Evolutionary conservation across 768 basidiomycete genomes (phyloP).

Genomic region (Auriculariales sp.): DNA sequence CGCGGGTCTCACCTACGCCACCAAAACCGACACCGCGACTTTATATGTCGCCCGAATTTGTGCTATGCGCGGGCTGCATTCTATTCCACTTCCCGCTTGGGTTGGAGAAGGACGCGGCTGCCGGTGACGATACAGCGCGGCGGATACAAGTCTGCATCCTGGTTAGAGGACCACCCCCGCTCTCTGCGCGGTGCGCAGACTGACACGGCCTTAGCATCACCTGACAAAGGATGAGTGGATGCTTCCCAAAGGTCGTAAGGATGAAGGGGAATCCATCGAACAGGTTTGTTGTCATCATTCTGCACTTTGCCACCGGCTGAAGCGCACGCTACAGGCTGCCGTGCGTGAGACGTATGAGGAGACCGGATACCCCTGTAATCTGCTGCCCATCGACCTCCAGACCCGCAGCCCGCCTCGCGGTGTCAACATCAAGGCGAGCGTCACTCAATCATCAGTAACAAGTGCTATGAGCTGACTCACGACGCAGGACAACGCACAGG

Average conservation of each 20-base stretch:
- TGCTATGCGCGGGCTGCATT: neutral
- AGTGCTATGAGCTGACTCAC: too few species aligned
- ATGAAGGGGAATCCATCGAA: slow-evolving; percentile 9
- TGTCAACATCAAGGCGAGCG: slow-evolving; percentile 16
- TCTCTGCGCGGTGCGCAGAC: slow-evolving; percentile 6
- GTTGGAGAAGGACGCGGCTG: neutral
- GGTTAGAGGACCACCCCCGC: slow-evolving; percentile 10
- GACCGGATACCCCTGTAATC: slow-evolving; percentile 41
- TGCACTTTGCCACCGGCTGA: slow-evolving; percentile 5
- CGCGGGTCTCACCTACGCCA: neutral
- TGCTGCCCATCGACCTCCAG: slow-evolving; percentile 33
- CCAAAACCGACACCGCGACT: neutral
- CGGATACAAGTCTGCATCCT: slow-evolving; percentile 7
- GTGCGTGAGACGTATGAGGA: slow-evolving; percentile 52
- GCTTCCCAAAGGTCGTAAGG: slow-evolving; percentile 37
- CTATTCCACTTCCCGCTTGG: slow-evolving; percentile 1
- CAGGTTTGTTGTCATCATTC: neutral
- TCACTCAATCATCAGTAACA: neutral
- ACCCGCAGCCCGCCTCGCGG: slow-evolving; percentile 42
- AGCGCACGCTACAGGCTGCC: slow-evolving; percentile 42
- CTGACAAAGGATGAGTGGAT: slow-evolving; percentile 19
- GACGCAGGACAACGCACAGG: neutral
- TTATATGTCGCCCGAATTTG: neutral
- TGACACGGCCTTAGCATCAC: slow-evolving; percentile 19
- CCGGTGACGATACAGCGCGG: neutral